Percentiles rank a stretch among this genome's conserved stretches.
phyloP scores from a whole-genome alignment of 768 basidiomycete species.

The Bullera alba region DNA sequence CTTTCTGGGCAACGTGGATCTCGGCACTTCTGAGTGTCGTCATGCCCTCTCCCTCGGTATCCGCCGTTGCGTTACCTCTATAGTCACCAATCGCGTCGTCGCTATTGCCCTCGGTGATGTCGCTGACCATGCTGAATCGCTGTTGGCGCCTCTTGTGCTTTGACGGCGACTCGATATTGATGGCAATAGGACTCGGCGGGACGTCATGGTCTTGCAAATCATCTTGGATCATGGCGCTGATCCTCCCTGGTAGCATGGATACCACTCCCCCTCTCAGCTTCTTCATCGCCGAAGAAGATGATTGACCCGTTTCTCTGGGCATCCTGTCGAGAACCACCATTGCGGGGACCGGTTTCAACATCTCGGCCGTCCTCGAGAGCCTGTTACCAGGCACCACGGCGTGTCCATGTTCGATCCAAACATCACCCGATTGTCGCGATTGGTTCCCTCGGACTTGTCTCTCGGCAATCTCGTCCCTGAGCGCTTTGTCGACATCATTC shows the following conservation, averaged over 20 bases:
- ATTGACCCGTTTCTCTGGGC: background rate
- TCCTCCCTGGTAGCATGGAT: slow-evolving; percentile 19
- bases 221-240: background rate
- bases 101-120: background rate
- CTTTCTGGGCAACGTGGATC: slow-evolving; percentile 14
- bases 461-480: slow-evolving; percentile 17
- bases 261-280: slow-evolving; percentile 21
- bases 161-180: slow-evolving; percentile 16
- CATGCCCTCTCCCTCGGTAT: background rate
- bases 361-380: slow-evolving; percentile 25
- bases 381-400: slow-evolving; percentile 20
- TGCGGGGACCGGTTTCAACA: slow-evolving; percentile 36
- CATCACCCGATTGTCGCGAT: slow-evolving; percentile 30
- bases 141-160: slow-evolving; percentile 4
- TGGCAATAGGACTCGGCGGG: slow-evolving; percentile 12
- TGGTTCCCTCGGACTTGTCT: slow-evolving; percentile 14
- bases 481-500: slow-evolving; percentile 19
- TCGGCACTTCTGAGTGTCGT: slow-evolving; percentile 2
- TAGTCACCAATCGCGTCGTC: slow-evolving; percentile 1
- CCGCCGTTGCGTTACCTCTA: background rate
- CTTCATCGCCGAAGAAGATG: background rate
- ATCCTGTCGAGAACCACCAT: slow-evolving; percentile 21
- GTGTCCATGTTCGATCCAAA: slow-evolving; percentile 36
- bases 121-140: background rate
- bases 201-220: slow-evolving; percentile 2